Evolutionary conservation across 2,329 filamentous ascomycete genomes (phyloP).

Genomic region (Colletotrichum simmondsii): DNA sequence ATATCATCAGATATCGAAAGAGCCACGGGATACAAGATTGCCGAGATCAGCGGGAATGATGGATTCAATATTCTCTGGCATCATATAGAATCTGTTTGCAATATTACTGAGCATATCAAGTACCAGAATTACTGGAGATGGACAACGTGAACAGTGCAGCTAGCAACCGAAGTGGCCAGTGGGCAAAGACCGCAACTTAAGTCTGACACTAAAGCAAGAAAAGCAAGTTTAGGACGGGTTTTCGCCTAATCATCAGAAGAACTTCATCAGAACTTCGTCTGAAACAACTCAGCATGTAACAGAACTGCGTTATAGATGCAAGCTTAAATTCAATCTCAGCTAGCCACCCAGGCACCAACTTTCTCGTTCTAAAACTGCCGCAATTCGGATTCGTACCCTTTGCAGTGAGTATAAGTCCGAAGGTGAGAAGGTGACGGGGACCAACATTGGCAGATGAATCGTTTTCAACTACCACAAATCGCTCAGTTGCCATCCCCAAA

Average conservation of each 20-base stretch:
- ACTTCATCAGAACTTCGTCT: not conserved
- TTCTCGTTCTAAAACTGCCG: not conserved
- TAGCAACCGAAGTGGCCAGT: not conserved
- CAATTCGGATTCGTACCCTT: too few relatives aligned
- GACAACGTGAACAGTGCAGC: not conserved
- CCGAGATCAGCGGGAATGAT: too few relatives aligned
- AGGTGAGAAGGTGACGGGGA: too few relatives aligned
- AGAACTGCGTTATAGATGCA: not conserved
- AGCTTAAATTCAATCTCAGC: not conserved
- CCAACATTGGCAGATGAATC: not conserved
- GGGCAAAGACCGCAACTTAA: too few relatives aligned
- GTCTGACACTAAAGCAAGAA: too few relatives aligned
- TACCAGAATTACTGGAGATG: too few relatives aligned
- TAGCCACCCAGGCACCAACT: not conserved
- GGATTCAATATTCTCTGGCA: too few relatives aligned
- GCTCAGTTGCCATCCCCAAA: not conserved
- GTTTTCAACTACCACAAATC: not conserved
- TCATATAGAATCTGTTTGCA: too few relatives aligned
- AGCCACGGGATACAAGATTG: too few relatives aligned
- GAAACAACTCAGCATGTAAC: not conserved
- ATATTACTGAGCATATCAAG: too few relatives aligned
- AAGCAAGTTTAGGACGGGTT: not conserved
- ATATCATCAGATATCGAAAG: not conserved
- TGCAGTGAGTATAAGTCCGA: too few relatives aligned
- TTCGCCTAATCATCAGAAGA: not conserved